These are phyloP conservation scores for Acer saccharum DNA, from an alignment of 345 rosid species.

Conservation along the genomic window DNA sequence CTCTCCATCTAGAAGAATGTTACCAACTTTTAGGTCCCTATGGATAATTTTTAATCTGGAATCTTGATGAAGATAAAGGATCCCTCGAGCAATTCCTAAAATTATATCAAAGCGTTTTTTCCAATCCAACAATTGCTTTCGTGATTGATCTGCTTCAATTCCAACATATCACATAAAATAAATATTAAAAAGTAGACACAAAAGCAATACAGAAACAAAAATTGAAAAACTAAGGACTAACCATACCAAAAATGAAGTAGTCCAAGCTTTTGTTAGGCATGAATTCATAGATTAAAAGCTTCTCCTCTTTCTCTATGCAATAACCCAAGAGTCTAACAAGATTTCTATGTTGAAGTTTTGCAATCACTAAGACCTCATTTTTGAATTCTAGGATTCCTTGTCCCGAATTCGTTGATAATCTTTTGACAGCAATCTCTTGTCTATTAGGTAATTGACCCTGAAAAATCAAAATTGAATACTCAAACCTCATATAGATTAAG, in stretches of 20 bases:
- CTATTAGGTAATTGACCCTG: constrained; percentile 10
- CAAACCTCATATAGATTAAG: neutral
- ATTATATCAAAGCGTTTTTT: constrained; percentile 27
- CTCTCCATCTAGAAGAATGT: constrained; percentile 32
- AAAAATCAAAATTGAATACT: neutral
- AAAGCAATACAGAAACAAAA: neutral
- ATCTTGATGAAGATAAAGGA: constrained; percentile 40
- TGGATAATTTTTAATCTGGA: constrained; percentile 37
- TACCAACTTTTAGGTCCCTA: constrained; percentile 37
- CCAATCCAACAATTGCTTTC: constrained; percentile 29
- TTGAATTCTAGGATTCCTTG: constrained; percentile 13
- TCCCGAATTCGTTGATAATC: neutral
- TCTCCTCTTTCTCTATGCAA: constrained; percentile 24
- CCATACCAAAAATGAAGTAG: constrained; percentile 7
- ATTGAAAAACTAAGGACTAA: neutral
- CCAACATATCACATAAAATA: neutral
- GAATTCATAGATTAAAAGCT: constrained; percentile 28
- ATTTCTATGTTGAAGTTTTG: constrained; percentile 27
- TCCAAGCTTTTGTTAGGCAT: constrained; percentile 31
- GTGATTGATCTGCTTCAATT: constrained; percentile 18
- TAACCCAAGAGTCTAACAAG: constrained; percentile 27
- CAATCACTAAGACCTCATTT: constrained; percentile 13
- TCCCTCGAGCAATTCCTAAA: constrained; percentile 36
- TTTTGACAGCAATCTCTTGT: neutral
- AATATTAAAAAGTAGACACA: neutral